Evolutionary conservation across 306 rosid genomes (phyloP), one percentile per base, ranked within the genome.

Genomic region (Leucaena leucocephala): DNA sequence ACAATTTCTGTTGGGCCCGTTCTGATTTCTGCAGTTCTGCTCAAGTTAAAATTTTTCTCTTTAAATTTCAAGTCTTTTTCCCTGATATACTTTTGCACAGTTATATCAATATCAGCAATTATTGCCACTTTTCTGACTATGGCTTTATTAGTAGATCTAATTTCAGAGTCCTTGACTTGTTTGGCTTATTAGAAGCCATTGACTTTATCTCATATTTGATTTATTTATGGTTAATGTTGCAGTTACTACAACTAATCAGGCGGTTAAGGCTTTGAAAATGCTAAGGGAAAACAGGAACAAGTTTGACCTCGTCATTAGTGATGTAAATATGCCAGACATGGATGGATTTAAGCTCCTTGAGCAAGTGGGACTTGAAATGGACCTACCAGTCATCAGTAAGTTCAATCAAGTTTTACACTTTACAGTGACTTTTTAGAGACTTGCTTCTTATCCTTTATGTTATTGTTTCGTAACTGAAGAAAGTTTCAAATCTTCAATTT

Each of bases 281-380:
- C 75, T 94, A 82, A 88, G 96, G 83, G 89, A 90, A 72, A 90
- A 89, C 71, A 87, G 84, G 80, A 59, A 92, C 42, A 82, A 39
- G 84, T 92, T 86, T 85, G 96, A 92, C 77, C 86, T 94, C 6
- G 93, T 92, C 77, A 91, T 94, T 16, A 90, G 94, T 68, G 98
- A 92, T 81, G 97, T 90, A 3, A 88, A 89, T 36, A 94, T 94
- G 97, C 94, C 98, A 17, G 96, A 89, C 81, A 92, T 94, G 90
- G 96, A 94, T 82, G 98, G 98, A 39, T 94, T 94, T 69, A 86
- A 90, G 91, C 94, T 92, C n/a, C 97, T 94, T 82, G 90, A 90
- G 84, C 85, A 57, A 8, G 86, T 92, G 75, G 96, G 92, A 75
- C 96, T 88, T 67, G 98, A 92, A 71, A 94, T 88, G 97, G 96